phyloP scores from a whole-genome alignment of 805 yeast species.

The Sugiyamaella mastotermitis region DNA sequence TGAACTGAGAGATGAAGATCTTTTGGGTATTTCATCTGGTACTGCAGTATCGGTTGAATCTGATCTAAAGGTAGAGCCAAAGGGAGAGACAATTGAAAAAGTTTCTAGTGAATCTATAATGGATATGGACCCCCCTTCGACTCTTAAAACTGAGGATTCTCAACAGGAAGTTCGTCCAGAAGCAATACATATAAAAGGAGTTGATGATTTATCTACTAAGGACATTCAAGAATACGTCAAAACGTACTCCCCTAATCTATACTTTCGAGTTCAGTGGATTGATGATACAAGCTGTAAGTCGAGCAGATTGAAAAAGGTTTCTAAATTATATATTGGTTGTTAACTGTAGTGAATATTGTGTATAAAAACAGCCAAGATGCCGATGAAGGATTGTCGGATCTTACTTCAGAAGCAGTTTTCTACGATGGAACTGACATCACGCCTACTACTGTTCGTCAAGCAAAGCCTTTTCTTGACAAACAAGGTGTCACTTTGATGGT shows the following conservation, averaged over 20 bases:
- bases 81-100: too few species aligned
- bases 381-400: constrained; percentile 31
- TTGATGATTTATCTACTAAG: constrained; percentile 55
- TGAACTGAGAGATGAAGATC: constrained; percentile 11
- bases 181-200: constrained; percentile 51
- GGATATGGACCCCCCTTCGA: too few species aligned
- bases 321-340: neutral
- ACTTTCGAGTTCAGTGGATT: constrained; percentile 52
- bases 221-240: constrained; percentile 55
- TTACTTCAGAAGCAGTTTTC: constrained; percentile 31
- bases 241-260: constrained; percentile 35
- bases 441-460: constrained; percentile 19
- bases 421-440: constrained; percentile 18
- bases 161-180: constrained; percentile 16
- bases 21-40: too few species aligned
- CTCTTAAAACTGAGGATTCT: neutral
- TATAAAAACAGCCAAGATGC: constrained; percentile 41
- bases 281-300: constrained; percentile 40
- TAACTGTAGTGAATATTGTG: constrained; percentile 39
- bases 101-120: too few species aligned
- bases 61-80: too few species aligned
- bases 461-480: constrained; percentile 33
- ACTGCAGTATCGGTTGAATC: too few species aligned
- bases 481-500: constrained; percentile 34
- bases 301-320: too few species aligned